Conservation (phyloP, 2,329 filamentous ascomycete genomes). For the Metarhizium anisopliae region DNA sequence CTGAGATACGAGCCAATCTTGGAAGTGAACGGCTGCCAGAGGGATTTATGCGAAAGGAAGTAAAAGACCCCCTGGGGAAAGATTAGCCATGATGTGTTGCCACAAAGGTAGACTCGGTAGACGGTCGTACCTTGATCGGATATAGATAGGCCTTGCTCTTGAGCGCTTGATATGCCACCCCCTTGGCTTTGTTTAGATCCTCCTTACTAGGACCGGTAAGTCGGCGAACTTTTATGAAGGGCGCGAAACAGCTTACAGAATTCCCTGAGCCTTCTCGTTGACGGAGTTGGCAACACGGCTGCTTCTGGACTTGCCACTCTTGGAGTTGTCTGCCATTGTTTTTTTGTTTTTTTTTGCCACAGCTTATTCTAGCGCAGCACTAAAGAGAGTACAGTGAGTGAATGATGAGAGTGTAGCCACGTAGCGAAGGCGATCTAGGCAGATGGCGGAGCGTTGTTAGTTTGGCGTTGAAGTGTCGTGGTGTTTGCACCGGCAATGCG, state of each 20-base stretch:
- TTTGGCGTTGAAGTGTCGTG: too few species aligned
- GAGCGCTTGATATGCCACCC: constrained; percentile 58
- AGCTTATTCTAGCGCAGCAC: background rate
- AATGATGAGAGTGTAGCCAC: background rate
- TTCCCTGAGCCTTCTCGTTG: constrained; percentile 38
- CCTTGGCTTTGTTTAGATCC: constrained; percentile 60
- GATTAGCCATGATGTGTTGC: background rate
- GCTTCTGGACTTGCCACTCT: constrained; percentile 13
- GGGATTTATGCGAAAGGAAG: constrained; percentile 42
- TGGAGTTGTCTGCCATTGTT: constrained; percentile 9
- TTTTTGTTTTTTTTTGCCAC: background rate
- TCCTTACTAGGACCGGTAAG: constrained; percentile 39
- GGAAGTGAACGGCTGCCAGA: constrained; percentile 51
- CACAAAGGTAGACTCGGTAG: background rate
- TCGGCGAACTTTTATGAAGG: background rate
- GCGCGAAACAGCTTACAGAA: constrained; percentile 28
- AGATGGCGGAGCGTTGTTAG: background rate
- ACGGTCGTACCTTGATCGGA: constrained; percentile 55
- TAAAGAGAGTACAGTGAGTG: background rate
- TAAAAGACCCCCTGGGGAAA: constrained; percentile 47
- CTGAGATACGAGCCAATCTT: constrained; percentile 53
- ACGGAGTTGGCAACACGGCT: constrained; percentile 29
- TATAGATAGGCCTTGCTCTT: constrained; percentile 77
- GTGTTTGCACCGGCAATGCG: too few species aligned
- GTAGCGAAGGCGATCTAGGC: background rate